A percentile compares a stretch with the other conserved stretches of the same genome.
Evolutionary conservation across 1,139 yeast genomes (phyloP).

Genomic region (Zygosaccharomyces sapae): DNA sequence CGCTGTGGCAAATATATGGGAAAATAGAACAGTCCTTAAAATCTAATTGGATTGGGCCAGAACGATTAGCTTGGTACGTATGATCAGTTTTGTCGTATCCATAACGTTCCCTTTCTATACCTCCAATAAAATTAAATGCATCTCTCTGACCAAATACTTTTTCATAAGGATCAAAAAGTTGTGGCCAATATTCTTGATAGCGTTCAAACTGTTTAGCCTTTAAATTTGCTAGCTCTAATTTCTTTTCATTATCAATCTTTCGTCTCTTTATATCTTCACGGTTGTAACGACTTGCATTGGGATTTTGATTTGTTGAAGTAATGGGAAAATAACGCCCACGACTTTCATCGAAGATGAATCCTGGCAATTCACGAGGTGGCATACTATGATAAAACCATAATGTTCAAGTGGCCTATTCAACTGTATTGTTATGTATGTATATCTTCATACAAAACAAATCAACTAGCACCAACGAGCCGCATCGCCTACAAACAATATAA

Average conservation of each 20-base stretch:
- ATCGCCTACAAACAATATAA: not conserved
- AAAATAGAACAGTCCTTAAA: not conserved
- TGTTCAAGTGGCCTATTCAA: not conserved
- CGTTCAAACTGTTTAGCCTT: not conserved
- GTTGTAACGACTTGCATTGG: constrained; percentile 8
- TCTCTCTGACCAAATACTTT: constrained; percentile 4
- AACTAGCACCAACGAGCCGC: not conserved
- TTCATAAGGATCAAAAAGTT: constrained; percentile 9
- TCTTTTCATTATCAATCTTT: constrained; percentile 7
- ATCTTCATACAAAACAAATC: too few species aligned
- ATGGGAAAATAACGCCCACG: constrained; percentile 46
- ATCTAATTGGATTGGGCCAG: not conserved
- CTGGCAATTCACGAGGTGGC: constrained; percentile 40
- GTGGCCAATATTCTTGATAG: constrained; percentile 1
- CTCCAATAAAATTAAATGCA: constrained; percentile 2
- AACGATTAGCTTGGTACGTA: not conserved
- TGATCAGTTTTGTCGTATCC: not conserved
- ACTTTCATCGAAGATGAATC: constrained; percentile 45
- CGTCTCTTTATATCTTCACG: constrained; percentile 15
- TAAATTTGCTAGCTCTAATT: constrained; percentile 1
- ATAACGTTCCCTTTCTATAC: constrained; percentile 1
- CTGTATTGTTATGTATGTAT: not conserved
- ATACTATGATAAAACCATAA: not conserved
- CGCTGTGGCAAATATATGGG: not conserved
- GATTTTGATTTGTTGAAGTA: constrained; percentile 8